These are phyloP conservation scores for Lagerstroemia speciosa DNA, from an alignment of 345 rosid species.

Conservation along the genomic window DNA sequence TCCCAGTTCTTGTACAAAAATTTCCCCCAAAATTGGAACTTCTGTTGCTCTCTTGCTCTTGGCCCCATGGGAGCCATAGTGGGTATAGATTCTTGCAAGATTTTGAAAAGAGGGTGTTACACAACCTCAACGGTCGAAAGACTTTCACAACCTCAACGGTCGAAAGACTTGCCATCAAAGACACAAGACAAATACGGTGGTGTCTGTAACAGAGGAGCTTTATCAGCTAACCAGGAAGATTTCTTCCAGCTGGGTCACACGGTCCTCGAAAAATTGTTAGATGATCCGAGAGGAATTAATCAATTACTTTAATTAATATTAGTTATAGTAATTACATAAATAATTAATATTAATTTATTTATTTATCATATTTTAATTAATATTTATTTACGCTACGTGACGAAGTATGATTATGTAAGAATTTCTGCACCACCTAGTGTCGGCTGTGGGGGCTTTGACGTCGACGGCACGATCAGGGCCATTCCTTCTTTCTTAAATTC, in stretches of 20 bases:
- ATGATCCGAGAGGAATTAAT: no score
- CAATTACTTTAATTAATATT: no score
- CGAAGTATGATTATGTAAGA: no score
- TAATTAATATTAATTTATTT: no score
- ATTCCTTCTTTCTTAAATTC: background rate
- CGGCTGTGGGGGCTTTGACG: slow-evolving; percentile 26
- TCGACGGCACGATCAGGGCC: slow-evolving; percentile 10
- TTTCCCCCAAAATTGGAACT: background rate
- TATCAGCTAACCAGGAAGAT: background rate
- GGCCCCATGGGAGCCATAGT: no score
- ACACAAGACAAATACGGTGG: background rate
- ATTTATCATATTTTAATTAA: no score
- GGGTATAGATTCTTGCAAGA: background rate
- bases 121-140: slow-evolving; percentile 9
- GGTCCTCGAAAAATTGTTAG: no score
- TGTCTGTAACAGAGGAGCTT: background rate
- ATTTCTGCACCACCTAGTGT: no score
- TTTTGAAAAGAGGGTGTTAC: background rate
- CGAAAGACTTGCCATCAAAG: slow-evolving; percentile 16
- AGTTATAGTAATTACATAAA: no score
- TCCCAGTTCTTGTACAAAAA: background rate
- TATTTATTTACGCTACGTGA: no score
- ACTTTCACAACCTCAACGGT: slow-evolving; percentile 13
- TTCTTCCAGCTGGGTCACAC: slow-evolving; percentile 26
- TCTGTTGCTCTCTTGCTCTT: background rate